These are phyloP conservation scores for Malus hybrid DNA, from an alignment of 331 rosid genomes.

Conservation along the genomic window DNA sequence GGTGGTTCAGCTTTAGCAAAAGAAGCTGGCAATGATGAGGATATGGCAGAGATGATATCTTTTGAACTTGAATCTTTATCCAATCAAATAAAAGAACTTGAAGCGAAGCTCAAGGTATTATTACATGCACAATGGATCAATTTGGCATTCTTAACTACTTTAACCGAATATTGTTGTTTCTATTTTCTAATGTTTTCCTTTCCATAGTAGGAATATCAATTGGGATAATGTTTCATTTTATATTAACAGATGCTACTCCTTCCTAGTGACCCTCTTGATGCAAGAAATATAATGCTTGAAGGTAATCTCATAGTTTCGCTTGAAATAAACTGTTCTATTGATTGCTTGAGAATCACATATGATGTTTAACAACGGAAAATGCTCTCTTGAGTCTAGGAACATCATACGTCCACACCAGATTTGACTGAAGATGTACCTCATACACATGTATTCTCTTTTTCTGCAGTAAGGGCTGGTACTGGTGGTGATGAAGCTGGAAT, in stretches of 20 bases:
- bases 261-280: slow-evolving; percentile 96
- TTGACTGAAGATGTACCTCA: background rate
- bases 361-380: background rate
- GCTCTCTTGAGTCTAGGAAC: background rate
- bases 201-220: slow-evolving; percentile 15
- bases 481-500: slow-evolving; percentile 99
- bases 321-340: background rate
- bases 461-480: slow-evolving; percentile 96
- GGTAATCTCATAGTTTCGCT: slow-evolving; percentile 39
- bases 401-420: background rate
- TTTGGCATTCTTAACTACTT: slow-evolving; percentile 3
- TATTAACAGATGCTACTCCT: slow-evolving; percentile 53
- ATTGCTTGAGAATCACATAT: background rate
- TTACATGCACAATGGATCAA: background rate
- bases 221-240: background rate
- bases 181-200: background rate
- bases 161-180: background rate
- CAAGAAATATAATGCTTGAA: slow-evolving; percentile 93
- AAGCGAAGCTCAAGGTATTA: slow-evolving; percentile 63
- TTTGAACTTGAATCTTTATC: slow-evolving; percentile 59
- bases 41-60: slow-evolving; percentile 85
- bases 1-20: slow-evolving; percentile 58
- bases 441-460: slow-evolving; percentile 3
- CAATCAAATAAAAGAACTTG: slow-evolving; percentile 57
- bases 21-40: slow-evolving; percentile 74